Evolutionary conservation across 2,329 filamentous ascomycete species (phyloP), one percentile per base, ranked within the genome.

Genomic region (Metarhizium anisopliae): DNA sequence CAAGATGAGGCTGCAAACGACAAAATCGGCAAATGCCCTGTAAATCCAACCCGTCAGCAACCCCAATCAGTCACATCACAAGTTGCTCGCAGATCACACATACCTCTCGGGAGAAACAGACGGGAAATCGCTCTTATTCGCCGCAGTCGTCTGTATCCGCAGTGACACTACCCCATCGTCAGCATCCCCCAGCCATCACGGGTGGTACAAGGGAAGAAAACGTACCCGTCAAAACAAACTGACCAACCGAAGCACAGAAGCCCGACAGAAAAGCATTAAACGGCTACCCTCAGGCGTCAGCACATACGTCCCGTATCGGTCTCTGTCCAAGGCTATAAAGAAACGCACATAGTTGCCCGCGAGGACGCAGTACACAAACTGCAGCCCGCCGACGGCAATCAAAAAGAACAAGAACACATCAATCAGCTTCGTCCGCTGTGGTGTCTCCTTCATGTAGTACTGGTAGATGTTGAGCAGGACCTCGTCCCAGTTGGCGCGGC

Each of bases 191-290:
- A 20, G 2, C 25, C 14, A 35, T 6, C 16, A 29, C 52, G 20
- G 30, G 11, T 20, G 20, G n/a, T 3, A 43, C 5, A 38, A 13
- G 6, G 13, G 4, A 51, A 45, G 10, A 1, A 18, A 38, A 77
- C 76, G 67, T 85, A 78, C 90, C 90, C 52, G 94, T 96, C 63
- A 99, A 83, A 60, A 99, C 94, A 71, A 99, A 99, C 71, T 99
- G 94, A 59, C 94, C 94, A 60, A 99, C 93, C 1, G 93, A 94
- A 16, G 93, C 90, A 59, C 84, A 86, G 77, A 99, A 99, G 51
- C 94, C 95, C 36, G 92, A 90, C 36, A 99, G 84, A 77, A 99
- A 99, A 61, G 95, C 94, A 72, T 99, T 99, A 80, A 99, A 99
- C 10, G 94, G 94, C 93, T 97, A 57, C 7, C 38, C 8, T 11